Conservation (phyloP, 441 rosid genomes). For the Euphorbia schlechtendalii region DNA sequence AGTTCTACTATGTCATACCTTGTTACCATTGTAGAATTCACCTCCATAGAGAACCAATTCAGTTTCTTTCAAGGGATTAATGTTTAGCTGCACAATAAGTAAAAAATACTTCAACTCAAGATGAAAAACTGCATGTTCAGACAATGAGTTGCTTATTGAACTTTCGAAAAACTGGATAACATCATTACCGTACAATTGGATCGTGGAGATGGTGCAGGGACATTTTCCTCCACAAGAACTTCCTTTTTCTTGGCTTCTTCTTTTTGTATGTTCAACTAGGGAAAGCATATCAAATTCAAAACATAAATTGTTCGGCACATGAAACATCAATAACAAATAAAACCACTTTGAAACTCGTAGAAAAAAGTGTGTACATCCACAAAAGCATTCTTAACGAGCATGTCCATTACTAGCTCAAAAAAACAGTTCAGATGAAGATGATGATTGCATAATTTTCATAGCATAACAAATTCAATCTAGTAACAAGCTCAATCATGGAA, state of each 20-base stretch:
- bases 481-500: neutral
- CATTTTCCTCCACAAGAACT: constrained; percentile 82
- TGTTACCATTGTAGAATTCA: constrained; percentile 88
- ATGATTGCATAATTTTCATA: neutral
- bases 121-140: neutral
- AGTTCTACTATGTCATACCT: constrained; percentile 37
- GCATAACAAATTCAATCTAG: neutral
- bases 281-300: neutral
- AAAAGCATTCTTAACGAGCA: neutral
- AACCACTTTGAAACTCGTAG: neutral
- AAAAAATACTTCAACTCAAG: neutral
- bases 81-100: constrained; percentile 42
- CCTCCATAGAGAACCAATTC: constrained; percentile 87
- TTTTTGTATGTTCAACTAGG: constrained; percentile 69
- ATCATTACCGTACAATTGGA: constrained; percentile 74
- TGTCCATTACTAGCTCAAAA: neutral
- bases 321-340: neutral
- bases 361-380: neutral
- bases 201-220: constrained; percentile 79
- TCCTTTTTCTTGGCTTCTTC: constrained; percentile 97
- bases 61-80: constrained; percentile 81
- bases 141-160: neutral
- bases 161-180: constrained; percentile 1
- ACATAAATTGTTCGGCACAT: neutral
- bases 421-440: neutral